These are phyloP conservation scores for Tulasnella sp. DNA, from an alignment of 768 basidiomycete species.

Conservation along the genomic window DNA sequence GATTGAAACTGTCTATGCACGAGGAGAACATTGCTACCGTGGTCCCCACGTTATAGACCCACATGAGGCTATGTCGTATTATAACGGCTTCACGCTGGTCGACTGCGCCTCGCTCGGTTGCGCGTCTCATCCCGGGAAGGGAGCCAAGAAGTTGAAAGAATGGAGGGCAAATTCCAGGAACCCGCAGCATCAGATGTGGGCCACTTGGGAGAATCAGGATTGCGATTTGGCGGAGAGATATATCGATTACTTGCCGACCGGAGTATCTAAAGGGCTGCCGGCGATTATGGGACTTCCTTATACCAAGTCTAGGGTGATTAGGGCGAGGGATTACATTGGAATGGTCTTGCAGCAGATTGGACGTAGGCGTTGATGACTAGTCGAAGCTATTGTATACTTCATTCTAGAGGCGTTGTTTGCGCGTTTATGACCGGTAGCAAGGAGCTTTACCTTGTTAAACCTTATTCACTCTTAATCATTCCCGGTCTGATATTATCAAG, in stretches of 20 bases:
- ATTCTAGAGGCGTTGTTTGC: background rate
- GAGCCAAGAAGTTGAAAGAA: background rate
- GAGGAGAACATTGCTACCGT: background rate
- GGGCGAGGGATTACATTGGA: background rate
- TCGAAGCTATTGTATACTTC: background rate
- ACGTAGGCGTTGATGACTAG: background rate
- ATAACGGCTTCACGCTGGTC: background rate
- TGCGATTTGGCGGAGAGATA: background rate
- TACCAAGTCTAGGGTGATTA: background rate
- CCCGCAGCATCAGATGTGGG: background rate
- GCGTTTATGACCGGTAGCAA: no score
- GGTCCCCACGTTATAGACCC: background rate
- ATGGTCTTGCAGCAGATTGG: background rate
- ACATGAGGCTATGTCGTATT: rapidly evolving
- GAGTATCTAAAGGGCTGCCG: background rate
- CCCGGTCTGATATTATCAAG: no score
- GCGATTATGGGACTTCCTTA: background rate
- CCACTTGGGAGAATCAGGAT: background rate
- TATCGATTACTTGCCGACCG: background rate
- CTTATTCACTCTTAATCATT: no score
- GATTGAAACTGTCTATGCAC: background rate
- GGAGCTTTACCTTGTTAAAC: no score
- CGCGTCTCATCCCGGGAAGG: background rate
- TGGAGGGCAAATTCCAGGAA: background rate
- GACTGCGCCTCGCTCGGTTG: background rate